Evolutionary conservation across 2,329 filamentous ascomycete species (phyloP).

Genomic region (Calonectria hawksworthii): DNA sequence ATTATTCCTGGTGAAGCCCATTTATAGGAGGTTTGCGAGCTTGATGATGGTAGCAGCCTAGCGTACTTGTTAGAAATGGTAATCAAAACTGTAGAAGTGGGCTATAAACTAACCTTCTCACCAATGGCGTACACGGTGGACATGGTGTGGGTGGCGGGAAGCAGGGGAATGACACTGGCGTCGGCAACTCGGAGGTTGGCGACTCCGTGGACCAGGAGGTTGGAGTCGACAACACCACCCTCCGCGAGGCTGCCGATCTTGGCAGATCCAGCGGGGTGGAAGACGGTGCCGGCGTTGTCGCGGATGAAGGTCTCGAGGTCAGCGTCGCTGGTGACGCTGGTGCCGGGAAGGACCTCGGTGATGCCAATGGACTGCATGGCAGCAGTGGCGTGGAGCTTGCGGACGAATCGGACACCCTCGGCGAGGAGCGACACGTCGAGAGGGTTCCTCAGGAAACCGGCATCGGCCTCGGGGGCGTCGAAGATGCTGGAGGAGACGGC

Average conservation of each 20-base stretch:
- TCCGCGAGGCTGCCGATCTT: conserved; percentile 57
- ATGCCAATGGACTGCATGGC: neutral
- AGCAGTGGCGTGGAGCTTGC: neutral
- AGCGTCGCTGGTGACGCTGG: conserved; percentile 27
- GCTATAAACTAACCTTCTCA: conserved; percentile 35
- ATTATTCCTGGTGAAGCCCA: neutral
- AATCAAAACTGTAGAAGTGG: neutral
- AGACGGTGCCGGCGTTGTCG: conserved; percentile 28
- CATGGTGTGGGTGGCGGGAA: conserved; percentile 44
- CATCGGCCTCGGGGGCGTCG: conserved; percentile 32
- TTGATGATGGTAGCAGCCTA: neutral
- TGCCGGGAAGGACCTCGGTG: neutral
- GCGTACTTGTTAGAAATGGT: neutral
- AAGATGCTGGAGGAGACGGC: conserved; percentile 34
- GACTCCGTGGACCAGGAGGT: conserved; percentile 43
- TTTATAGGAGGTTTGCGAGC: neutral
- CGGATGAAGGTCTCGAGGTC: conserved; percentile 37
- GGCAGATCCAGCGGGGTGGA: conserved; percentile 37
- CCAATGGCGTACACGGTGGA: conserved; percentile 46
- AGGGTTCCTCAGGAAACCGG: conserved; percentile 28
- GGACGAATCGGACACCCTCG: neutral
- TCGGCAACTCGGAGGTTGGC: conserved; percentile 54
- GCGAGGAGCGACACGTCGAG: neutral
- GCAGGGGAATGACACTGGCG: conserved; percentile 45
- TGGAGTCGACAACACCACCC: conserved; percentile 52